phyloP scores from a whole-genome alignment of 202 grass and related monocot genomes.

The Saccharum hybrid region DNA sequence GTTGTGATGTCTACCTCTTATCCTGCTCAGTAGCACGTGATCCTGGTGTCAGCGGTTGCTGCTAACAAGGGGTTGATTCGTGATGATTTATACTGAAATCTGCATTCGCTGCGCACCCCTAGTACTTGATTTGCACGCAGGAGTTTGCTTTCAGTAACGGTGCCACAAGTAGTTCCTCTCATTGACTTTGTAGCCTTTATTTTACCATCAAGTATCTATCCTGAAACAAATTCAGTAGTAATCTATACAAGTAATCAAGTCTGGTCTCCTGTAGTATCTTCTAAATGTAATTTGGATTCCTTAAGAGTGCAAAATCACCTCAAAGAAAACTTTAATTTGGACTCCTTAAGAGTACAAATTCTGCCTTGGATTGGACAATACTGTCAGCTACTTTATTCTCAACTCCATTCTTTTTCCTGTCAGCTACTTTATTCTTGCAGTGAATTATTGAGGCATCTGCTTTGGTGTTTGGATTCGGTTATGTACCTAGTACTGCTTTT shows the following conservation, averaged over 20 bases:
- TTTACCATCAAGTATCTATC: not conserved
- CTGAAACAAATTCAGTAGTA: not conserved
- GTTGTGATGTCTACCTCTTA: not conserved
- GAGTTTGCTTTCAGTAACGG: not conserved
- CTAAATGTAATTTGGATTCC: not conserved
- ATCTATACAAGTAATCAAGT: too few species aligned
- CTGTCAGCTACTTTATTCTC: constrained; percentile 34
- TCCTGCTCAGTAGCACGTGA: not conserved
- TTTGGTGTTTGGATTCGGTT: not conserved
- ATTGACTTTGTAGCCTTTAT: not conserved
- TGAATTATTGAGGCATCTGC: constrained; percentile 17
- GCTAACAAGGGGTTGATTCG: not conserved
- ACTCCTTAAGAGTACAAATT: not conserved
- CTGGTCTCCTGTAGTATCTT: not conserved
- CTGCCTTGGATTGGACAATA: not conserved
- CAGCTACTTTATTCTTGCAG: constrained; percentile 24
- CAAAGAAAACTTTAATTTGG: not conserved
- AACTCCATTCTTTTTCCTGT: not conserved
- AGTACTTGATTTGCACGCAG: not conserved
- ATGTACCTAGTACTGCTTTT: not conserved
- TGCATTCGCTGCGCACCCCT: not conserved
- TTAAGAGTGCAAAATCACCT: not conserved
- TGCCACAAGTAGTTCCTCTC: not conserved
- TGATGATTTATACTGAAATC: not conserved
- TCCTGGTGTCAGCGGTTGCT: not conserved